A percentile compares a stretch with the other conserved stretches of the same genome.
Evolutionary conservation across 352 stramenopile species (phyloP).

Genomic region (Thalassiosira delicatula): DNA sequence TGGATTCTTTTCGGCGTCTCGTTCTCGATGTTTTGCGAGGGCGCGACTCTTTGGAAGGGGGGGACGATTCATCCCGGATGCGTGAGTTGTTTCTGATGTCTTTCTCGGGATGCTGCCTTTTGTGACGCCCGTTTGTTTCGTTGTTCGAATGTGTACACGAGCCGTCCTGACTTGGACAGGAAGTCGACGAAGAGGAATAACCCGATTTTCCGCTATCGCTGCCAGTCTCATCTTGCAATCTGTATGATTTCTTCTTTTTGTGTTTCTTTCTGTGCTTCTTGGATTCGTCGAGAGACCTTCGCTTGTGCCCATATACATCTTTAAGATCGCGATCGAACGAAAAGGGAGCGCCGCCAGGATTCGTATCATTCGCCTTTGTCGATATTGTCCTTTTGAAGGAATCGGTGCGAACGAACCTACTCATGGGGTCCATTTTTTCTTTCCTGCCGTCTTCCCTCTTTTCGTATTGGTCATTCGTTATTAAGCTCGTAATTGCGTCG

Average conservation of each 20-base stretch:
- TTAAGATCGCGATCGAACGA: too few relatives aligned
- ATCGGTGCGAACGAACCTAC: conserved; percentile 21
- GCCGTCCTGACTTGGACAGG: background rate
- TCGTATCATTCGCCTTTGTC: background rate
- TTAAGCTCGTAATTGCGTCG: conserved; percentile 37
- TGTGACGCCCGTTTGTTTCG: background rate
- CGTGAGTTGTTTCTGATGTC: background rate
- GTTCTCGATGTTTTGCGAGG: background rate
- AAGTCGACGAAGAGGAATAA: background rate
- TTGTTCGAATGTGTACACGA: conserved; percentile 1
- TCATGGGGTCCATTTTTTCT: conserved; percentile 49
- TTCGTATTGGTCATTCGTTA: conserved; percentile 46
- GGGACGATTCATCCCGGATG: background rate
- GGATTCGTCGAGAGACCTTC: too few relatives aligned
- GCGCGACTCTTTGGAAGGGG: background rate
- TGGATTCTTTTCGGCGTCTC: conserved; percentile 1
- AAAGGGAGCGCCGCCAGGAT: background rate
- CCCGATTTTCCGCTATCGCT: background rate
- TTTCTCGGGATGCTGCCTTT: background rate
- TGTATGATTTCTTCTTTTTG: background rate
- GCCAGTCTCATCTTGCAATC: background rate
- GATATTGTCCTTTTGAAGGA: background rate
- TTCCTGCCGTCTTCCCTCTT: conserved; percentile 42
- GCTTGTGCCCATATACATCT: too few relatives aligned
- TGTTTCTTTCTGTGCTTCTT: conserved; percentile 4